These are phyloP conservation scores for Trichoderma arundinaceum DNA, from an alignment of 2,329 filamentous ascomycete genomes.

Conservation along the genomic window DNA sequence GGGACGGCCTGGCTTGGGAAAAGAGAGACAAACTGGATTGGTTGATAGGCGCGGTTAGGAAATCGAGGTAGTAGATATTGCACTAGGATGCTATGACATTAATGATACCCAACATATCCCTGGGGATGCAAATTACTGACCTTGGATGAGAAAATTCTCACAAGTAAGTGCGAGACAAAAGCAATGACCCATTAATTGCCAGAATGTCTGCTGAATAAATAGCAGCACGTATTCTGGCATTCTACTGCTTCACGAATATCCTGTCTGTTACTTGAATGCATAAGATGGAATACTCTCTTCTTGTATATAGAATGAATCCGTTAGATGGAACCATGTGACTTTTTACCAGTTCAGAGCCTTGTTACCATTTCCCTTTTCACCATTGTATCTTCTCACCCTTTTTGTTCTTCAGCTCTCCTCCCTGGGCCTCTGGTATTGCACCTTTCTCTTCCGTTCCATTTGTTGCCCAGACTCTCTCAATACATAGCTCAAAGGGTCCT, in stretches of 20 bases:
- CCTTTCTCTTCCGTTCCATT: slow-evolving; percentile 55
- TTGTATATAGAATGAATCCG: too few relatives aligned
- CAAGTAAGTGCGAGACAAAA: too few relatives aligned
- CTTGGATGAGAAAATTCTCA: too few relatives aligned
- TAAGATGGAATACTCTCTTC: too few relatives aligned
- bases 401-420: slow-evolving; percentile 45
- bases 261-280: too few relatives aligned
- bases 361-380: slow-evolving; percentile 35
- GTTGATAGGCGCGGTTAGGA: background rate
- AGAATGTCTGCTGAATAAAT: too few relatives aligned
- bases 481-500: slow-evolving; percentile 84
- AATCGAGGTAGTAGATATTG: background rate
- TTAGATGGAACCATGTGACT: too few relatives aligned
- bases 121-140: too few relatives aligned
- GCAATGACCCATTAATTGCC: too few relatives aligned
- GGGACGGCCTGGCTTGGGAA: background rate
- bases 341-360: too few relatives aligned
- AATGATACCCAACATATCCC: slow-evolving; percentile 9
- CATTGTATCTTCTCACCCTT: slow-evolving; percentile 49
- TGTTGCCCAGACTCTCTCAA: slow-evolving; percentile 90
- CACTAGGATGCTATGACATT: background rate
- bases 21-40: background rate
- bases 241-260: too few relatives aligned
- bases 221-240: too few relatives aligned
- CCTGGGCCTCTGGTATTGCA: slow-evolving; percentile 34